Conservation (phyloP, 176 grass and related monocot genomes). For the Zea luxurians region DNA sequence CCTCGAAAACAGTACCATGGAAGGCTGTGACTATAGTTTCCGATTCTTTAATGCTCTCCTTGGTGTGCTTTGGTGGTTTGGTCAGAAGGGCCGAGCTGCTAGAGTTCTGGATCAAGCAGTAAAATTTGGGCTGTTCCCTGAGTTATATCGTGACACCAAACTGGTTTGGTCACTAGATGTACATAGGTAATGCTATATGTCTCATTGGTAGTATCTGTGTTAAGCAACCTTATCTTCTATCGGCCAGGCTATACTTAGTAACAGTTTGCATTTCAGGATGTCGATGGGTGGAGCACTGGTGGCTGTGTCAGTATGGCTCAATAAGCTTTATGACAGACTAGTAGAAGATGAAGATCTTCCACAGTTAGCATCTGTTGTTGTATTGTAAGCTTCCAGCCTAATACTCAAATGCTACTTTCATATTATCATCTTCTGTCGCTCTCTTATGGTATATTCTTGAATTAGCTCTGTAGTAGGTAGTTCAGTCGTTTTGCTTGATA, state of each 20-base stretch:
- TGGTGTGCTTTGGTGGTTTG: conserved; percentile 91
- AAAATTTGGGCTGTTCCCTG: conserved; percentile 80
- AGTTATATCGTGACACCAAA: conserved; percentile 51
- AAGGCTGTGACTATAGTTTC: conserved; percentile 82
- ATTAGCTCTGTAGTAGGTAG: not conserved
- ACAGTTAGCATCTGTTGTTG: conserved; percentile 73
- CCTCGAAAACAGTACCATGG: conserved; percentile 71
- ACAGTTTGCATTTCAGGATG: conserved; percentile 63
- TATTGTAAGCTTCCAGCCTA: conserved; percentile 63
- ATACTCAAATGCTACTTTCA: not conserved
- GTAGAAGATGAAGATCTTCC: conserved; percentile 73
- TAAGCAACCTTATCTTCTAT: conserved; percentile 15
- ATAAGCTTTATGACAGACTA: conserved; percentile 65
- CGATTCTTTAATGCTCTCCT: conserved; percentile 85
- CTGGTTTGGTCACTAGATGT: conserved; percentile 49
- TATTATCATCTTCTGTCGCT: not conserved
- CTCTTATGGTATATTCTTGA: not conserved
- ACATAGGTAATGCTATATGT: conserved; percentile 67
- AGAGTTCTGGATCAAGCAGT: conserved; percentile 71
- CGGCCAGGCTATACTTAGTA: conserved; percentile 17
- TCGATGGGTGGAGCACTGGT: conserved; percentile 81
- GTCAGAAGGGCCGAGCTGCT: conserved; percentile 73
- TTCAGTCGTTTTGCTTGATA: not conserved
- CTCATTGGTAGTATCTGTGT: not conserved
- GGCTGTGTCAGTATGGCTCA: conserved; percentile 84